Base-by-base conservation (phyloP, 129 eudicot genomes). In the Flaveria brownii region DNA sequence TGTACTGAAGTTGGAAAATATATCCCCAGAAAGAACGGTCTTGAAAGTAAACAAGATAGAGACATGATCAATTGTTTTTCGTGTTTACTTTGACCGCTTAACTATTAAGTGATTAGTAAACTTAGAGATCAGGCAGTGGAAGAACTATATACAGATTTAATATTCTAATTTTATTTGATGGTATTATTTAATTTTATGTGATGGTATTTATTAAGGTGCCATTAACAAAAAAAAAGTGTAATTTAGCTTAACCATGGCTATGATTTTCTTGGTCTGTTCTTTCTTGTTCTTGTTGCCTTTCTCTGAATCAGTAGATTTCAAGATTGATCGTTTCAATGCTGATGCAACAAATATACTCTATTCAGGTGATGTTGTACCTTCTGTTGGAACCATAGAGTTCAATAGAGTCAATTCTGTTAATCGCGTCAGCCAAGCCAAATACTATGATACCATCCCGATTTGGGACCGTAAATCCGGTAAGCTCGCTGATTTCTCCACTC, bases 401-500 rank as follows among this genome's bases (percentile, higher is more conserved):
- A 83, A 71, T 70, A 73, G 28, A 26, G 30, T 26, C n/a, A 47
- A 79, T 30, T 86, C 78, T 51, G 0, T 39, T 25, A 26, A 26
- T 26, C 83, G 86, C 25, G 86, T 88, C 2, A 90, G 88, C 59
- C 80, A 63, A 45, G 85, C 75, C 57, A 43, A 79, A 66, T 81
- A 83, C 39, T 79, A 84, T 9, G 81, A 85, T 6, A 49, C 47
- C 6, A 69, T 88, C 51, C 85, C 56, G 2, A 55, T 85, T 47
- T 85, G 89, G 89, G 90, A 83, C 60, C 17, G 61, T 0, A 61
- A 74, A 65, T 70, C 87, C 1, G 72, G 81, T 16, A 72, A 57
- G 22, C 60, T 83, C 4, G n/a, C 88, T 0, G 86, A 85, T 81
- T 83, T 85, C 77, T 74, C 85, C 20, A 81, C 88, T 14, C 93